Evolutionary conservation across 1,284 basidiomycete genomes (phyloP).

Genomic region (Naganishia cerealis): DNA sequence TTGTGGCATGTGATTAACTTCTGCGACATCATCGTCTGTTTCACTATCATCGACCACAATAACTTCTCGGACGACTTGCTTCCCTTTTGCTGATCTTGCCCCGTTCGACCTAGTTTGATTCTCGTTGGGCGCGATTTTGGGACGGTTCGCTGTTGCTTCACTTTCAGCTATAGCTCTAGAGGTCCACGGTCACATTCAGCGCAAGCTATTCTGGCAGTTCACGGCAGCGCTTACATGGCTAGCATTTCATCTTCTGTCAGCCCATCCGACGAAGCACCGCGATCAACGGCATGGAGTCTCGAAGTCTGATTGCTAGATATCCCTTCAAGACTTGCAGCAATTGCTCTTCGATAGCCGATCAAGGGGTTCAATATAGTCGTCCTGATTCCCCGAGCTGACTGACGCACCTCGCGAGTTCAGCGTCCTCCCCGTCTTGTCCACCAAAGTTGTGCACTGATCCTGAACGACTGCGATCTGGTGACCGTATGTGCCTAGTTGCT

Average conservation of each 20-base stretch:
- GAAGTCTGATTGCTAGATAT: not conserved
- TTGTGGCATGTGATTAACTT: not conserved
- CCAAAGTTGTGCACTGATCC: constrained; percentile 7
- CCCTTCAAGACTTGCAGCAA: constrained; percentile 17
- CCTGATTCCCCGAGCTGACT: not conserved
- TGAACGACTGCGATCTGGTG: constrained; percentile 15
- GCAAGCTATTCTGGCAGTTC: not conserved
- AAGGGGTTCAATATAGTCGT: not conserved
- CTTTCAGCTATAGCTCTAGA: constrained; percentile 8
- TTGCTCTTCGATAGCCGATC: constrained; percentile 3
- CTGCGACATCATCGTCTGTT: constrained; percentile 17
- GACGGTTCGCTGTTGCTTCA: not conserved
- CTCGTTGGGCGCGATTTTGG: not conserved
- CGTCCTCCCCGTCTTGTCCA: constrained; percentile 10
- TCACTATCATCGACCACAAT: constrained; percentile 14
- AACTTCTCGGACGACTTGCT: constrained; percentile 8
- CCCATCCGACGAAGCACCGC: not conserved
- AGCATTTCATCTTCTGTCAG: constrained; percentile 25
- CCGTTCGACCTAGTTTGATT: not conserved
- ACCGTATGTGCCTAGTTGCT: constrained; percentile 21
- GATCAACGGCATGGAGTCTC: not conserved
- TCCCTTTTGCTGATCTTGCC: constrained; percentile 1
- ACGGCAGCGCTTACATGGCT: constrained; percentile 12
- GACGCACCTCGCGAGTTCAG: constrained; percentile 21
- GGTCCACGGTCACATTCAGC: not conserved